These are phyloP conservation scores for Cicer judaicum DNA, from an alignment of 306 rosid species.

Conservation along the genomic window DNA sequence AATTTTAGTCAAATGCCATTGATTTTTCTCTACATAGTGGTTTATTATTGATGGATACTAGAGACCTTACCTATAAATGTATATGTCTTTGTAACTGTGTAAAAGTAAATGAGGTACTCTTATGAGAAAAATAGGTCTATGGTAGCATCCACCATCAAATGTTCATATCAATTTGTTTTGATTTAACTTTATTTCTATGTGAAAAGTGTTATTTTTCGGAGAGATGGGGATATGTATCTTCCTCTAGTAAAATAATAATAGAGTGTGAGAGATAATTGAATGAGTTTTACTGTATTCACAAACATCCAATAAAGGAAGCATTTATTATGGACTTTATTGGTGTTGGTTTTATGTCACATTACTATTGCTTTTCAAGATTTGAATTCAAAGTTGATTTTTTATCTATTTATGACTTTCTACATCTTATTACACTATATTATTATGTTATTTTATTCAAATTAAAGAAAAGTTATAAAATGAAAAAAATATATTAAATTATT, in stretches of 20 bases:
- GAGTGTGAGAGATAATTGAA: slow-evolving; percentile 44
- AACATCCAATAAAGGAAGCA: slow-evolving; percentile 49
- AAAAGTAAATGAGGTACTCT: slow-evolving; percentile 39
- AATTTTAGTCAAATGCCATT: neutral
- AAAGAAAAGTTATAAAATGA: too few relatives aligned
- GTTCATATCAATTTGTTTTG: slow-evolving; percentile 51
- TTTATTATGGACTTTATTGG: slow-evolving; percentile 62
- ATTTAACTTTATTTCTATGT: slow-evolving; percentile 30
- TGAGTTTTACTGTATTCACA: slow-evolving; percentile 39
- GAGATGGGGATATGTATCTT: slow-evolving; percentile 40
- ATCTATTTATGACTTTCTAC: neutral
- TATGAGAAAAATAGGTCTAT: slow-evolving; percentile 36
- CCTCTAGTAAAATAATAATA: slow-evolving; percentile 39
- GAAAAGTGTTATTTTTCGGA: slow-evolving; percentile 30
- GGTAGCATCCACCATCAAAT: slow-evolving; percentile 45
- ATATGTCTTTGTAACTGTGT: slow-evolving; percentile 36
- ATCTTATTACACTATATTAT: too few relatives aligned
- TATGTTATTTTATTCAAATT: too few relatives aligned
- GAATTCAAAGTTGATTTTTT: neutral
- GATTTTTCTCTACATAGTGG: slow-evolving; percentile 35
- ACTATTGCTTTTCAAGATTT: slow-evolving; percentile 49
- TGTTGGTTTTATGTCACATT: slow-evolving; percentile 60
- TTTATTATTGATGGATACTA: slow-evolving; percentile 46
- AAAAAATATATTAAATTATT: too few relatives aligned
- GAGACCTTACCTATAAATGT: slow-evolving; percentile 39